Percentiles rank a stretch among this genome's conserved stretches.
These are phyloP conservation scores for Sungouiella thailandica DNA, from an alignment of 805 yeast genomes.

Conservation along the genomic window DNA sequence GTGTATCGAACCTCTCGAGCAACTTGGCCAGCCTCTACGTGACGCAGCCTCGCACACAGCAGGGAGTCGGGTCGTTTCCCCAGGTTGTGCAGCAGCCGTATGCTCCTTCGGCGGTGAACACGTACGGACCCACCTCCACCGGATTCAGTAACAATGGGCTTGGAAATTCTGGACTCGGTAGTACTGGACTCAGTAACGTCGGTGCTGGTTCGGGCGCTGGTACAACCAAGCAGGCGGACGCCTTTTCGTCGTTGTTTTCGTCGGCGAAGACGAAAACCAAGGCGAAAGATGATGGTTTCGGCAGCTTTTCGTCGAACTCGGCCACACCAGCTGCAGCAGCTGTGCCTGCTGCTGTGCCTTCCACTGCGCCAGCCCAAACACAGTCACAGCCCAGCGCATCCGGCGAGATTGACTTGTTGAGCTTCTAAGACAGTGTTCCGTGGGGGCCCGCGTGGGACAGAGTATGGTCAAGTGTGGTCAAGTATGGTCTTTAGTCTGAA, in stretches of 20 bases:
- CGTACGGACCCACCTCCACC: conserved; percentile 8
- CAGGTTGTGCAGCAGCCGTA: conserved; percentile 10
- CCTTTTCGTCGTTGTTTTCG: conserved; percentile 66
- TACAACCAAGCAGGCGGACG: conserved; percentile 48
- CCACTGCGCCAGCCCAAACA: conserved; percentile 6
- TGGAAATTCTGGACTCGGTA: no score
- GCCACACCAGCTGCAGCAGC: conserved; percentile 1
- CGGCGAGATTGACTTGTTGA: conserved; percentile 47
- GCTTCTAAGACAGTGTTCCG: conserved; percentile 38
- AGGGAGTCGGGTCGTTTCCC: neutral
- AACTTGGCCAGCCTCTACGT: conserved; percentile 26
- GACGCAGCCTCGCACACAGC: conserved; percentile 12
- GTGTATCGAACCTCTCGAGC: conserved; percentile 12
- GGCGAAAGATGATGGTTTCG: conserved; percentile 27
- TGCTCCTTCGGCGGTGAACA: conserved; percentile 7
- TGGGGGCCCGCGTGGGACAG: no score
- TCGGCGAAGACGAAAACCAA: conserved; percentile 50
- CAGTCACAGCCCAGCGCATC: conserved; percentile 7
- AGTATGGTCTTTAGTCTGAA: no score
- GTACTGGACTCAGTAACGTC: no score
- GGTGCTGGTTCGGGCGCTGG: conserved; percentile 28
- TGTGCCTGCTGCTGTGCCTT: no score
- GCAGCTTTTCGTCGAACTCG: conserved; percentile 26
- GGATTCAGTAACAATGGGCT: no score
- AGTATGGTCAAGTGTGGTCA: no score